Base-by-base conservation (phyloP, 139 green algal genomes). In the Ulvella scutata region DNA sequence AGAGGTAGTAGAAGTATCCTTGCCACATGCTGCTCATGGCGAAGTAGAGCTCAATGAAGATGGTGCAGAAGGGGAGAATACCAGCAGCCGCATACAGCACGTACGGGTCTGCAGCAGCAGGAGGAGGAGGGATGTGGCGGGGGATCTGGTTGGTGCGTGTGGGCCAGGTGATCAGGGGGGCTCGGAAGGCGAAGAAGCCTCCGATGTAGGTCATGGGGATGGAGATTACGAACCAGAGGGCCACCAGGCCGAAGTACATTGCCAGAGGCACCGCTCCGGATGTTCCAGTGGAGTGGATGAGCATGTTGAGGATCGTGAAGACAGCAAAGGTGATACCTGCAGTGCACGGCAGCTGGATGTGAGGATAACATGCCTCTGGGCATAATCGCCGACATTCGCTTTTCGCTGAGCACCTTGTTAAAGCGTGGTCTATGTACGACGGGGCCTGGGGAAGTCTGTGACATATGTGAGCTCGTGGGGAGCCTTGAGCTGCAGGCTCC, bases 41-140 rank as follows among this genome's bases (percentile, higher is more conserved):
- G 79, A 97, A 97, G 87, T 96, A 97, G 28, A 97, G 88, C 87
- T 97, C 93, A 38, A 98, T 93, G 84, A 97, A 97, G 77, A 97
- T 87, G 59, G 92, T 96, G 77, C 93, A 92, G 76, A 97, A 97
- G 10, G 93, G 92, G 76, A 98, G 88, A 76, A 97, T 85, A 74
- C 93, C 93, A 62, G 93, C 86, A 26, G 86, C 73, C 26, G 17
- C 33, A 81, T 96, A 91, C 13, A 98, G 85, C 67, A 94, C 81
- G 10, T 76, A 43, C 29, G 91, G 90, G 81, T 94, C 83, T 43
- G 85, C 88, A 75, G 91, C 85, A 62, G 91, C 77, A 0, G 87
- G 87, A n/a, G 88, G 81, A 0, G 87, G 80, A 2, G 88, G 93
- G 9, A 98, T 86, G 85, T 98, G 92, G 60, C 93, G 91, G n/a